phyloP scores from a whole-genome alignment of 75 land plant species.

The Larix kaempferi region DNA sequence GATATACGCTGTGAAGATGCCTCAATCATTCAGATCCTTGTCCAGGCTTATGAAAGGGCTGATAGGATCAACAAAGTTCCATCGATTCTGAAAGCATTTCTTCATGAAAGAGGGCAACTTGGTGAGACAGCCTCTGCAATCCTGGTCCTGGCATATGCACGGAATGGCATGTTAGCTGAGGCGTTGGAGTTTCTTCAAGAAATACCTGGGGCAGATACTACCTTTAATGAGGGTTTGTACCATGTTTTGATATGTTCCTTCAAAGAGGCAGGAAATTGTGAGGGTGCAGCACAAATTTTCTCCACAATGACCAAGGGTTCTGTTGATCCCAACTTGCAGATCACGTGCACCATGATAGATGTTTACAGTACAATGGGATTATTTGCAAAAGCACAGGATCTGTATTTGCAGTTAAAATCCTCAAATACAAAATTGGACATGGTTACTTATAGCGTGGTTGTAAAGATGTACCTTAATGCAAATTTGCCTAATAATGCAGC shows the following conservation, averaged over 20 bases:
- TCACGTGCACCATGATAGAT: conserved; percentile 71
- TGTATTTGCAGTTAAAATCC: conserved; percentile 42
- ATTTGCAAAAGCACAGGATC: conserved; percentile 39
- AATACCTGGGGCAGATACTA: conserved; percentile 41
- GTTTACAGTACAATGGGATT: conserved; percentile 51
- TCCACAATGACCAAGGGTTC: conserved; percentile 44
- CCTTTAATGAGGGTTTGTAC: conserved; percentile 64
- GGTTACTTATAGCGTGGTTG: conserved; percentile 61
- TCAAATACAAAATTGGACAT: conserved; percentile 42
- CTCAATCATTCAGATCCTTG: conserved; percentile 53
- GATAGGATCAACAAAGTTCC: conserved; percentile 51
- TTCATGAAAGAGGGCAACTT: conserved; percentile 40
- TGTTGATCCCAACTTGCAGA: conserved; percentile 54
- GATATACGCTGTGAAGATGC: conserved; percentile 53
- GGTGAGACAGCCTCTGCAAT: conserved; percentile 60
- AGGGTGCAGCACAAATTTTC: conserved; percentile 61
- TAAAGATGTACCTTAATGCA: conserved; percentile 75
- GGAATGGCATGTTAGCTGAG: conserved; percentile 48
- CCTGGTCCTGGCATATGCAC: conserved; percentile 56
- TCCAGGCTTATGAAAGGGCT: conserved; percentile 69
- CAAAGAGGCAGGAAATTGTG: conserved; percentile 61
- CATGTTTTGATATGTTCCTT: conserved; percentile 77
- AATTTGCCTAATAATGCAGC: conserved; percentile 57
- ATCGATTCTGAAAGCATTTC: conserved; percentile 32
- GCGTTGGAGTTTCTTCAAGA: conserved; percentile 50